A percentile compares a stretch with the other conserved stretches of the same genome.
These are phyloP conservation scores for Erodium texanum DNA, from an alignment of 441 rosid genomes.

Conservation along the genomic window DNA sequence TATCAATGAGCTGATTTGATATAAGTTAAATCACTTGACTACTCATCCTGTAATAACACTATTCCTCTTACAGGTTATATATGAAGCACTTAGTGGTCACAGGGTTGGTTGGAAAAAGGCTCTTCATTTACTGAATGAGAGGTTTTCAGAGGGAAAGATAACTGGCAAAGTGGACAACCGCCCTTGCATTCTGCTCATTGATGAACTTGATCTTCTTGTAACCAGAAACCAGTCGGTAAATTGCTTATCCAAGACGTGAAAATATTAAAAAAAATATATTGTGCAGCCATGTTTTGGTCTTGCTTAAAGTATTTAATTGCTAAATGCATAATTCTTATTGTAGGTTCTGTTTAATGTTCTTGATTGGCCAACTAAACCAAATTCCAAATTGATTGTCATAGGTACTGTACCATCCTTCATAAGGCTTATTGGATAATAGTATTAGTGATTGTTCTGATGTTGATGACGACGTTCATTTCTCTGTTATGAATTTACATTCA, in stretches of 20 bases:
- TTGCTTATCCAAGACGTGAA: conserved; percentile 16
- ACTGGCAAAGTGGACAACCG: conserved; percentile 47
- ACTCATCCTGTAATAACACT: conserved; percentile 4
- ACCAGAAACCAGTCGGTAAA: conserved; percentile 90
- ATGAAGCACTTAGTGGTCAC: conserved; percentile 88
- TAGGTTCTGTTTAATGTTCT: conserved; percentile 84
- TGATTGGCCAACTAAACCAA: conserved; percentile 89
- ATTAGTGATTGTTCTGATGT: conserved; percentile 9
- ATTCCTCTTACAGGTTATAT: conserved; percentile 51
- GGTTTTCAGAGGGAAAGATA: conserved; percentile 65
- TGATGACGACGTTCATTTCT: conserved; percentile 1
- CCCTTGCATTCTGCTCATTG: conserved; percentile 89
- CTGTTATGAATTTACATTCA: conserved; percentile 17
- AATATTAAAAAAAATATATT: background rate
- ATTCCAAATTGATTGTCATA: conserved; percentile 77
- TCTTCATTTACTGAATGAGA: conserved; percentile 61
- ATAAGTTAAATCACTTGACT: background rate
- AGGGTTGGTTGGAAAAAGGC: conserved; percentile 93
- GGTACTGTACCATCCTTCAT: conserved; percentile 30
- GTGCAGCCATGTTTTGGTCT: background rate
- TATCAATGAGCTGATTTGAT: conserved; percentile 4
- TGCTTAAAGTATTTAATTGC: conserved; percentile 5
- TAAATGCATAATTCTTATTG: conserved; percentile 12
- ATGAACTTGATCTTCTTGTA: conserved; percentile 91
- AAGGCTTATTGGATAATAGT: background rate